These are phyloP conservation scores for Tulasnella calospora DNA, from an alignment of 768 basidiomycete genomes.

Conservation along the genomic window DNA sequence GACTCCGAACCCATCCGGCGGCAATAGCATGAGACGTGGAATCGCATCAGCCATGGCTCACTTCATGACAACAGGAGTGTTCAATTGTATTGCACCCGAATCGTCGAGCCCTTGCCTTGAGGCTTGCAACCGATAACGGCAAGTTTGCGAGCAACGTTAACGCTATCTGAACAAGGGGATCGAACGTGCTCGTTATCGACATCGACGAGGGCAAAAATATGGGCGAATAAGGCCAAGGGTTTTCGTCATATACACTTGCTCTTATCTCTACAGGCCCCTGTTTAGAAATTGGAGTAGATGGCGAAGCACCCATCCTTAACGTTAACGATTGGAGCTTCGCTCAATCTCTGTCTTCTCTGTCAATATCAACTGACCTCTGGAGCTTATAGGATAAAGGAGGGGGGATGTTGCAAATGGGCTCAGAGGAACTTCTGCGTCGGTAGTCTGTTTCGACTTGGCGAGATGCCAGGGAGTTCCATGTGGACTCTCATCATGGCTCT, in stretches of 20 bases:
- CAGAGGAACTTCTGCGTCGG: not conserved
- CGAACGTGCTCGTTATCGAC: not conserved
- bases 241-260: not conserved
- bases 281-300: not conserved
- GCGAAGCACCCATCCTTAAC: not conserved
- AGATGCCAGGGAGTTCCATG: not conserved
- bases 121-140: slow-evolving; percentile 4
- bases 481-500: not conserved
- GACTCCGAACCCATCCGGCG: not conserved
- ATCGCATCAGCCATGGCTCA: not conserved
- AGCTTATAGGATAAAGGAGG: not conserved
- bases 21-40: no score
- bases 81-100: not conserved
- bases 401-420: not conserved
- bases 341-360: not conserved
- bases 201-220: not conserved
- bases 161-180: not conserved
- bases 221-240: not conserved
- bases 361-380: not conserved
- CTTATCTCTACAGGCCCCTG: not conserved
- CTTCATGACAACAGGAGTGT: not conserved
- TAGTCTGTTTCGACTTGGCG: not conserved
- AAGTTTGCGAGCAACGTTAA: not conserved
- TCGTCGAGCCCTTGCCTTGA: not conserved
- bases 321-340: not conserved